Evolutionary conservation across 768 basidiomycete species (phyloP).

Genomic region (Termitomyces sp.): DNA sequence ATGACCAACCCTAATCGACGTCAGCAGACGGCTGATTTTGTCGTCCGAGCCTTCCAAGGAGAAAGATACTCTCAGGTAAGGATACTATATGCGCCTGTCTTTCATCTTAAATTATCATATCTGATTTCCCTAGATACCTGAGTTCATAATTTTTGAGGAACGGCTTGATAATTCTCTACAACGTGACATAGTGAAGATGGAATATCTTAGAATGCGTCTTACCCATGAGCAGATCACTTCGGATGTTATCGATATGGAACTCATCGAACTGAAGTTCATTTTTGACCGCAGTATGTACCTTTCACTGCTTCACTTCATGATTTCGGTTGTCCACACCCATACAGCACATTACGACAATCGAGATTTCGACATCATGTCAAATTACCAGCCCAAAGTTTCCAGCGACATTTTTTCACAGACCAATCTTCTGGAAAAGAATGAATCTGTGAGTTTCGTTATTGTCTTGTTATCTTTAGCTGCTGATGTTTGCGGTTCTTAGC

Average conservation of each 20-base stretch:
- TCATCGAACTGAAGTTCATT: constrained; percentile 80
- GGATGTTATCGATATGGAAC: constrained; percentile 75
- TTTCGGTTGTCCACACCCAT: background rate
- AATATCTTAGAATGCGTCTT: constrained; percentile 81
- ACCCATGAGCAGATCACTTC: constrained; percentile 66
- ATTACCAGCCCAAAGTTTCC: constrained; percentile 61
- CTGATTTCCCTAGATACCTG: constrained; percentile 53
- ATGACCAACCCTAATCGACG: background rate
- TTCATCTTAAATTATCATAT: background rate
- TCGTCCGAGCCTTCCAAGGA: constrained; percentile 68
- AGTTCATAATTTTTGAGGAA: constrained; percentile 80
- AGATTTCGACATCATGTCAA: constrained; percentile 73
- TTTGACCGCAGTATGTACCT: constrained; percentile 60
- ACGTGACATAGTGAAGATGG: constrained; percentile 75
- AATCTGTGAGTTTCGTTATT: constrained; percentile 33
- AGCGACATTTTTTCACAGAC: constrained; percentile 63
- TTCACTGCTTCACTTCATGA: background rate
- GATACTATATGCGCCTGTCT: background rate
- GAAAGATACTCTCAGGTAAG: constrained; percentile 82
- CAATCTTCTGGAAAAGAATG: constrained; percentile 56
- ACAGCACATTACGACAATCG: constrained; percentile 82
- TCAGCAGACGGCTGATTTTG: constrained; percentile 67
- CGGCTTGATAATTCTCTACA: constrained; percentile 81
- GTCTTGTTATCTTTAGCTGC: background rate
- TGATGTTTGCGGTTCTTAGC: constrained; percentile 29